Percentiles rank a stretch among this genome's conserved stretches.
These are phyloP conservation scores for Fusarium sacchari DNA, from an alignment of 2,329 filamentous ascomycete species.

Conservation along the genomic window DNA sequence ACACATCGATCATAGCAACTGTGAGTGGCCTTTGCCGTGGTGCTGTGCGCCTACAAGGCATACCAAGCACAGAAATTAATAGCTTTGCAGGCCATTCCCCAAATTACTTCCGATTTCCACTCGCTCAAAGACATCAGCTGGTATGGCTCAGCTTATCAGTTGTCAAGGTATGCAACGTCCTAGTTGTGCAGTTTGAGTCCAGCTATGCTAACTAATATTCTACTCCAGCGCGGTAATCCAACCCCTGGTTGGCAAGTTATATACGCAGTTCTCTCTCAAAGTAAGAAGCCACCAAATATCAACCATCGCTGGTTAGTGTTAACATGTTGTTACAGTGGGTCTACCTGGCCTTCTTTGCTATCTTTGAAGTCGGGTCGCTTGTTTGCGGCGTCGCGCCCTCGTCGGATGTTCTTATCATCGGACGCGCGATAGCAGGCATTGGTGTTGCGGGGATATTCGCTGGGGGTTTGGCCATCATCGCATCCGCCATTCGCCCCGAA, in stretches of 20 bases:
- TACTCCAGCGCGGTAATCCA: background rate
- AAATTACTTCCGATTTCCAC: background rate
- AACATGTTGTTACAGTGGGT: background rate
- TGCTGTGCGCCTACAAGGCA: background rate
- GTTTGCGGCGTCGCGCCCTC: background rate
- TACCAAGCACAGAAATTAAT: background rate
- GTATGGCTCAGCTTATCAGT: background rate
- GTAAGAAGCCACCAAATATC: background rate
- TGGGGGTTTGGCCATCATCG: background rate
- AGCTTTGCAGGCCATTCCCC: background rate
- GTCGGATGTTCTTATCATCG: background rate
- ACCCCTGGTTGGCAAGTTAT: background rate
- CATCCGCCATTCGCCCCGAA: background rate
- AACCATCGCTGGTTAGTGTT: rapidly evolving
- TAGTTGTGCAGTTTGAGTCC: background rate
- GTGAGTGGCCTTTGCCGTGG: background rate
- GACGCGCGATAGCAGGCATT: background rate
- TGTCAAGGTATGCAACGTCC: background rate
- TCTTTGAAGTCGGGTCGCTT: background rate
- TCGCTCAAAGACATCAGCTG: background rate
- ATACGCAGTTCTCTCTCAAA: background rate
- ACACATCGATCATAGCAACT: background rate
- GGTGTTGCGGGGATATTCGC: background rate
- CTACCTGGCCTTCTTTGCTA: background rate
- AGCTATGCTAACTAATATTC: background rate